These are phyloP conservation scores for Stentor roeselii DNA, from an alignment of 73 alveolate species.

Conservation along the genomic window DNA sequence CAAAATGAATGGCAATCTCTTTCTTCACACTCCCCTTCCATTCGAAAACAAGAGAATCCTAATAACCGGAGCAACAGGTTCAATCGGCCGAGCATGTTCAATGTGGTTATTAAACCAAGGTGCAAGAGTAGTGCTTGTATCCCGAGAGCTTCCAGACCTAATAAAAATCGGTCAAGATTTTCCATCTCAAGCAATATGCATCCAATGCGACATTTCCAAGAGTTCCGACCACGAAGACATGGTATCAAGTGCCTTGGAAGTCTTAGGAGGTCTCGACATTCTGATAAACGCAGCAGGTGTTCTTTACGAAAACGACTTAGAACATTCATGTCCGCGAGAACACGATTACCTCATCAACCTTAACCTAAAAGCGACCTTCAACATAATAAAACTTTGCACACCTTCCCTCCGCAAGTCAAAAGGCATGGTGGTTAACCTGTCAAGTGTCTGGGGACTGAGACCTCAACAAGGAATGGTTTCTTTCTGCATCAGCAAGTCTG, in stretches of 20 bases:
- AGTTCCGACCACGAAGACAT: constrained; percentile 53
- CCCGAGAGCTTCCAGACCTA: constrained; percentile 44
- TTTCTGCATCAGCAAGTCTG: constrained; percentile 37
- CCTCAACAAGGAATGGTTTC: constrained; percentile 41
- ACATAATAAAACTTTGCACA: constrained; percentile 19
- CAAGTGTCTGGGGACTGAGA: constrained; percentile 35
- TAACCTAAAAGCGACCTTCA: constrained; percentile 37
- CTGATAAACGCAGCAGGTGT: constrained; percentile 44
- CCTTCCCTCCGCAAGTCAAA: constrained; percentile 19
- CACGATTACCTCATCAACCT: constrained; percentile 35
- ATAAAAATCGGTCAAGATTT: constrained; percentile 37
- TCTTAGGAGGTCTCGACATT: constrained; percentile 37
- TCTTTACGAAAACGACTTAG: constrained; percentile 38
- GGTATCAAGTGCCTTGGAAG: constrained; percentile 21
- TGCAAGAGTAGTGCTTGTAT: constrained; percentile 51
- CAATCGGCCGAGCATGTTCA: constrained; percentile 55
- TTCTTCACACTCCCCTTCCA: not conserved
- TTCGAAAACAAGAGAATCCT: constrained; percentile 35
- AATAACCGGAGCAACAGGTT: constrained; percentile 52
- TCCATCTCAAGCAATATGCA: constrained; percentile 28
- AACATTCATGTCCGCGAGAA: constrained; percentile 40
- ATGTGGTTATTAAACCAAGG: constrained; percentile 58
- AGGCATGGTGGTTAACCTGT: constrained; percentile 25
- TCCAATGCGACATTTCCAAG: constrained; percentile 29
- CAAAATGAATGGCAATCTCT: not conserved